These are phyloP conservation scores for Podaxis pistillaris DNA, from an alignment of 768 basidiomycete genomes.

Conservation along the genomic window DNA sequence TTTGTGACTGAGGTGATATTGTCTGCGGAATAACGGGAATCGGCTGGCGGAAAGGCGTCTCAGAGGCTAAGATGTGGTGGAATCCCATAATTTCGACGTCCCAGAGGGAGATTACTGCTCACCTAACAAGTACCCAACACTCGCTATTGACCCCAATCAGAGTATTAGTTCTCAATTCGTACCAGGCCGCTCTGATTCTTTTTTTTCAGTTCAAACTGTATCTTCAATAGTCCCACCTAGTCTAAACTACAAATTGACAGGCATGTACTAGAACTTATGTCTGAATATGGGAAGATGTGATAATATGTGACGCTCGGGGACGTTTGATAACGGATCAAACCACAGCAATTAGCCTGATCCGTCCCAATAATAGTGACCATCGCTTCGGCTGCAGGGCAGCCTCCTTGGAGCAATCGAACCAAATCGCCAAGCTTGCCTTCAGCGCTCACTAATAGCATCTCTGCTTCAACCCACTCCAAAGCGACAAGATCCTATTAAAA, in stretches of 20 bases:
- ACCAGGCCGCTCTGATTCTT: no score
- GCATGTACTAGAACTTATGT: background rate
- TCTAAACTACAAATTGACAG: slow-evolving; percentile 3
- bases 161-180: no score
- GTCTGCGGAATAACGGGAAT: no score
- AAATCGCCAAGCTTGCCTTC: background rate
- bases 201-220: background rate
- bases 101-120: no score
- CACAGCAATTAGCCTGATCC: slow-evolving; percentile 2
- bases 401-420: background rate
- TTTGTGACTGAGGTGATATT: no score
- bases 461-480: background rate
- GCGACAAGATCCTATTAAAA: background rate
- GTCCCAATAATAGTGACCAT: slow-evolving; percentile 3
- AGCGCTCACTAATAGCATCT: background rate
- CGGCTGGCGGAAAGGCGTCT: no score
- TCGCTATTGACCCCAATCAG: no score
- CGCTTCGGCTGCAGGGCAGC: background rate
- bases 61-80: no score
- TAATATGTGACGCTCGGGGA: background rate
- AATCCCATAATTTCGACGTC: no score
- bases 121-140: no score
- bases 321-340: background rate
- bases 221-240: background rate
- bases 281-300: slow-evolving; percentile 7